phyloP scores from a whole-genome alignment of 495 filamentous ascomycete genomes.

The Chaetomium tenue region DNA sequence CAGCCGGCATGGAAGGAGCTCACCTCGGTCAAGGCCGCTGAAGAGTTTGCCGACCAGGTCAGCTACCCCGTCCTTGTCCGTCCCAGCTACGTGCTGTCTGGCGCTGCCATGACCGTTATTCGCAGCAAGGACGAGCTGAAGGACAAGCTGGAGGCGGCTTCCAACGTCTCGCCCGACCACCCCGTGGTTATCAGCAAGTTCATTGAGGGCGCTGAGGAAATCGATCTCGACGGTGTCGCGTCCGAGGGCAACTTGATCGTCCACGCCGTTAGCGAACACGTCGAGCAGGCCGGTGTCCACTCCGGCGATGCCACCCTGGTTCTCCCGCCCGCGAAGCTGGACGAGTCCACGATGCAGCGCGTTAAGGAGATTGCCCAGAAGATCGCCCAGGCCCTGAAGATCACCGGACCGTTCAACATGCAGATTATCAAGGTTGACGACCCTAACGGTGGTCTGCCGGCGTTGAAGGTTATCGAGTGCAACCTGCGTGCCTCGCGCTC shows the following conservation, averaged over 20 bases:
- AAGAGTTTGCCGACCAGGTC: conserved; percentile 80
- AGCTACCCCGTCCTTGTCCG: conserved; percentile 92
- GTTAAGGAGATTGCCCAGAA: conserved; percentile 94
- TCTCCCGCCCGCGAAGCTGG: conserved; percentile 79
- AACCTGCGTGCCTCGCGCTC: conserved; percentile 96
- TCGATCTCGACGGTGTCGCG: conserved; percentile 95
- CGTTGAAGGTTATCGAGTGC: conserved; percentile 96
- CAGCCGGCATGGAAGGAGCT: conserved; percentile 98
- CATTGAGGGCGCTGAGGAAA: conserved; percentile 95
- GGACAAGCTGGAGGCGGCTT: conserved; percentile 85
- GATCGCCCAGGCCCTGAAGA: conserved; percentile 94
- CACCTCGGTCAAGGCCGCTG: conserved; percentile 84
- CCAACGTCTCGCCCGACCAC: conserved; percentile 90
- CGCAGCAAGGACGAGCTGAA: conserved; percentile 87
- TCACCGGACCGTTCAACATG: conserved; percentile 99
- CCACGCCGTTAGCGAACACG: conserved; percentile 94
- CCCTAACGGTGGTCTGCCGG: conserved; percentile 65
- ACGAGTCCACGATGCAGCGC: conserved; percentile 70
- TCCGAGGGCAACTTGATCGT: conserved; percentile 81
- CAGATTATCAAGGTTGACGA: conserved; percentile 93
- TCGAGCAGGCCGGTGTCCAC: conserved; percentile 97
- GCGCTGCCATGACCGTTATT: conserved; percentile 99
- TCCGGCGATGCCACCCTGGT: conserved; percentile 96
- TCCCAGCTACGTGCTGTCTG: conserved; percentile 95
- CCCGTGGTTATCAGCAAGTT: conserved; percentile 99